Evolutionary conservation across 2,329 filamentous ascomycete genomes (phyloP).

Genomic region (Nemania diffusa): DNA sequence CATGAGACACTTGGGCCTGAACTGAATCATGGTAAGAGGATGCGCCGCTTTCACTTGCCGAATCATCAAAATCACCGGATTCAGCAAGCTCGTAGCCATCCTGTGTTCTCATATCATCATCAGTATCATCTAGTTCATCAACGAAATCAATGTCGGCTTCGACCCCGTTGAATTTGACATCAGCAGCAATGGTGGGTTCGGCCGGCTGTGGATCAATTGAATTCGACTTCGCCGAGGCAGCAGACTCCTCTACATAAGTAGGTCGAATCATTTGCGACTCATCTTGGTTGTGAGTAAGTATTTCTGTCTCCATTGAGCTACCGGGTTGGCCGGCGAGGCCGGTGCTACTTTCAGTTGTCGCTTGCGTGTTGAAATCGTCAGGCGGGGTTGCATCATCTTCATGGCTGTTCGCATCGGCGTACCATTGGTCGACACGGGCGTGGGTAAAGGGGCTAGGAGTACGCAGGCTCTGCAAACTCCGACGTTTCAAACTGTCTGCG

Average conservation of each 20-base stretch:
- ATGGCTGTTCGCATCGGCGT: conserved; percentile 49
- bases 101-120: conserved; percentile 43
- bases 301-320: conserved; percentile 21
- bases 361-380: conserved; percentile 8
- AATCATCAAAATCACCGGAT: conserved; percentile 50
- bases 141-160: conserved; percentile 38
- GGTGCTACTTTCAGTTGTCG: conserved; percentile 10
- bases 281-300: conserved; percentile 39
- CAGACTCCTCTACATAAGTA: conserved; percentile 44
- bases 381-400: conserved; percentile 33
- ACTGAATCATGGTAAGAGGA: conserved; percentile 71
- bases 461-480: conserved; percentile 79
- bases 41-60: conserved; percentile 70
- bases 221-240: conserved; percentile 40
- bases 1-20: conserved; percentile 76
- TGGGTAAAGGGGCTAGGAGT: conserved; percentile 83
- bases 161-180: conserved; percentile 39
- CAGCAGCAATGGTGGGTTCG: conserved; percentile 12
- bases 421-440: conserved; percentile 67
- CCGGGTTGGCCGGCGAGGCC: conserved; percentile 39
- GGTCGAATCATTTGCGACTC: conserved; percentile 46
- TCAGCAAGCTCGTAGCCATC: conserved; percentile 50
- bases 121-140: conserved; percentile 25
- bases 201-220: conserved; percentile 27
- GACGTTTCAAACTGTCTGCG: conserved; percentile 80